Percentiles rank a stretch among this genome's conserved stretches.
Evolutionary conservation across 768 basidiomycete species (phyloP).

Genomic region (Termitomyces sp.): DNA sequence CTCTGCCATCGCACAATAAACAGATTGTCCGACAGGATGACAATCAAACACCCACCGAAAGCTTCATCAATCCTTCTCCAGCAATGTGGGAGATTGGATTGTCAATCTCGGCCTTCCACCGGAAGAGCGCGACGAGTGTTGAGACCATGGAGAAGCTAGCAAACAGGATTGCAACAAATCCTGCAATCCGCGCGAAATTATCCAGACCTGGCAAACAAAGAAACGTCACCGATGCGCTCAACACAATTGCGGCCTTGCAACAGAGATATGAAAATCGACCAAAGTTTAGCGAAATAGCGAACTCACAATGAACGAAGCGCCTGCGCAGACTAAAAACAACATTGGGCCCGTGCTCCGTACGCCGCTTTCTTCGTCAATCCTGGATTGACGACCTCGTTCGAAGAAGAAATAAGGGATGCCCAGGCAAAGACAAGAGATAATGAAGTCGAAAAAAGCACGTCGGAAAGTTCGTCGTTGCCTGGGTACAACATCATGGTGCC

Average conservation of each 20-base stretch:
- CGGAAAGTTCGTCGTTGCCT: slow-evolving; percentile 33
- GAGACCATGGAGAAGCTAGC: slow-evolving; percentile 67
- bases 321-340: slow-evolving; percentile 60
- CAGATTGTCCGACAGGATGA: neutral
- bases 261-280: slow-evolving; percentile 10
- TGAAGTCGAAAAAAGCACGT: slow-evolving; percentile 49
- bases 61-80: slow-evolving; percentile 48
- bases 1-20: slow-evolving; percentile 28
- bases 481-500: slow-evolving; percentile 19
- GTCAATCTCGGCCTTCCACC: slow-evolving; percentile 62
- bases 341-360: slow-evolving; percentile 45
- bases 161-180: slow-evolving; percentile 63
- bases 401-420: slow-evolving; percentile 78
- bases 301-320: slow-evolving; percentile 60
- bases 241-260: slow-evolving; percentile 66
- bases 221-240: slow-evolving; percentile 80
- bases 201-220: slow-evolving; percentile 74
- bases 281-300: slow-evolving; percentile 6
- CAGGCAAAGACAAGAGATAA: slow-evolving; percentile 61
- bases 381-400: slow-evolving; percentile 41
- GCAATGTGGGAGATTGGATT: slow-evolving; percentile 43
- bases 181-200: slow-evolving; percentile 54
- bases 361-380: slow-evolving; percentile 60
- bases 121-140: slow-evolving; percentile 63
- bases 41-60: slow-evolving; percentile 32